Evolutionary conservation across 2,329 filamentous ascomycete genomes (phyloP), one percentile per base, ranked within the genome.

Genomic region (Cercospora beticola): DNA sequence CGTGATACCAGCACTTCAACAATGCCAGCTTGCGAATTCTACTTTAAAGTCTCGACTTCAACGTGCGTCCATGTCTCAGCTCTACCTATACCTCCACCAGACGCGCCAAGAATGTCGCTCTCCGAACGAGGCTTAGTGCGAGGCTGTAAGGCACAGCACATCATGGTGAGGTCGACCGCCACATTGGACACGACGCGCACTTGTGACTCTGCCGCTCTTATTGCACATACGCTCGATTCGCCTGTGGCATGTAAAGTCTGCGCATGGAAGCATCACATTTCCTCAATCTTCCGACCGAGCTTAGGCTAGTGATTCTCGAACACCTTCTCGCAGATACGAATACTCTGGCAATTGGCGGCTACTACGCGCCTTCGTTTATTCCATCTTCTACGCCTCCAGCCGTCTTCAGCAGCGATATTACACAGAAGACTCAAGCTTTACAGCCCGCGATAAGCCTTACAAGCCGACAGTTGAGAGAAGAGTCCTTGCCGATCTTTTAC

Each of bases 401-500:
- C 9, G 58, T 68, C 16, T 68, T 62, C 33, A 64, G 60, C 8
- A 46, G 43, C 31, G 68, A 62, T 14, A 57, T 43, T 16, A 68
- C 59, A 10, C 46, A 64, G 30, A 58, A 40, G 4, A 62, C 26
- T 1, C 36, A 18, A 52, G 59, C 59, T 16, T 49, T 63, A 12
- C 69, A 69, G 46, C 67, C 67, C 16, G 30, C 69, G 10, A 67
- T 71, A 9, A 69, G 64, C 23, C 46, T 54, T 12, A 54, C 65
- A 30, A 68, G 58, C 28, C 67, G 67, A 54, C 67, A 70, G 23
- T 16, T 71, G 31, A 65, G 68, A 28, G 28, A 26, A 5, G 67
- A 69, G 56, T 46, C 67, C 10, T 59, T 71, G 28, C 28, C 68
- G n/a, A 23, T 70, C 31, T 71, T 70, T 52, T 71, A 70, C 40